These are phyloP conservation scores for Pulveroboletus frians DNA, from an alignment of 768 basidiomycete species.

Conservation along the genomic window DNA sequence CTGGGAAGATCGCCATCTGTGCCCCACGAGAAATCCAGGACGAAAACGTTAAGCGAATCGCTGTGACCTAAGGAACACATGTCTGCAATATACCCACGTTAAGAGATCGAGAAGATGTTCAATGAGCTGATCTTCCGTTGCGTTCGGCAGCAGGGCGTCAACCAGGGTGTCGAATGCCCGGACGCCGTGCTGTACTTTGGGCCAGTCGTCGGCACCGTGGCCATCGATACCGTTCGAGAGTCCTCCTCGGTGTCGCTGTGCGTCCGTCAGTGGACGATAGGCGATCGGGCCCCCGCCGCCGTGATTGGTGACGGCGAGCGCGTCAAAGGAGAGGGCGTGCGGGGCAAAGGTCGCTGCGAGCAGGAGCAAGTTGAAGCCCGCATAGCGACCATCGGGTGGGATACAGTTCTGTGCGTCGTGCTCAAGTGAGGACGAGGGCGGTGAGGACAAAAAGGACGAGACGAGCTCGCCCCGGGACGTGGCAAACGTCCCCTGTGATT, in stretches of 20 bases:
- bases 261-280: conserved; percentile 45
- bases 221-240: conserved; percentile 76
- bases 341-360: conserved; percentile 38
- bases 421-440: conserved; percentile 43
- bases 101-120: conserved; percentile 61
- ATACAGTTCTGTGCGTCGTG: conserved; percentile 45
- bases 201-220: conserved; percentile 58
- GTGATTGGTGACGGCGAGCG: conserved; percentile 59
- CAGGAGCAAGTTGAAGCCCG: conserved; percentile 79
- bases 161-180: conserved; percentile 43
- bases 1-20: conserved; percentile 30
- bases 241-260: conserved; percentile 50
- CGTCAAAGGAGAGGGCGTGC: conserved; percentile 42
- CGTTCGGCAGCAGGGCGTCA: conserved; percentile 30
- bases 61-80: neutral
- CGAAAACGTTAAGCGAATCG: conserved; percentile 4
- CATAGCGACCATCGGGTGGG: conserved; percentile 49
- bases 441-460: conserved; percentile 60
- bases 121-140: conserved; percentile 48
- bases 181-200: conserved; percentile 63
- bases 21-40: neutral
- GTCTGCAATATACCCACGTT: conserved; percentile 48
- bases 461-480: conserved; percentile 68
- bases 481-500: conserved; percentile 43
- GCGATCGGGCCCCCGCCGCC: conserved; percentile 62